These are phyloP conservation scores for Alternaria solani DNA, from an alignment of 2,329 filamentous ascomycete genomes.

Conservation along the genomic window DNA sequence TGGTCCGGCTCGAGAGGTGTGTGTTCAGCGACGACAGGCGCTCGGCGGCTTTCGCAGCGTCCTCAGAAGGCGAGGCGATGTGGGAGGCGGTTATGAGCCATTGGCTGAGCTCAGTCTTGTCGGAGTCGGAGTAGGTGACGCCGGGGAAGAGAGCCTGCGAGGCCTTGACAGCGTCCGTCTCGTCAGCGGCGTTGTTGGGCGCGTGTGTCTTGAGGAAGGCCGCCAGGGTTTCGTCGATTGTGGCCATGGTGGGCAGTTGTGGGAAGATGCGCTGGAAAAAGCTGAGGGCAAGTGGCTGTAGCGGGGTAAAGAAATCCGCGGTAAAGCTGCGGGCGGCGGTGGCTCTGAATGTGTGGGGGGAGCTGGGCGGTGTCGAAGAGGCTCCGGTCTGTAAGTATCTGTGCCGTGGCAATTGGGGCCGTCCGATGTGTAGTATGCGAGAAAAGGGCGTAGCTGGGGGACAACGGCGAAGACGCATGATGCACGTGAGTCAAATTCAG, in stretches of 20 bases:
- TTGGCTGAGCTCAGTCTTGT: constrained; percentile 87
- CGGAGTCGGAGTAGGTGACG: constrained; percentile 76
- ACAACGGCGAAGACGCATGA: constrained; percentile 32
- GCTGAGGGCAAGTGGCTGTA: constrained; percentile 36
- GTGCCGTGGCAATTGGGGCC: constrained; percentile 25
- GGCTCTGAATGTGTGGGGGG: constrained; percentile 18
- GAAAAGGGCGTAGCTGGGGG: constrained; percentile 29
- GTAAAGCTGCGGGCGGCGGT: constrained; percentile 25
- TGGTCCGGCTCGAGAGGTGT: constrained; percentile 87
- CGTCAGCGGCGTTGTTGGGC: constrained; percentile 48
- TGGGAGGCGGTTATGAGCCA: constrained; percentile 83
- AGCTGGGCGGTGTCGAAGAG: constrained; percentile 7
- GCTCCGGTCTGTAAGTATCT: constrained; percentile 15
- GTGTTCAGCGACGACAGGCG: constrained; percentile 83
- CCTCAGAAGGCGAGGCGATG: constrained; percentile 67
- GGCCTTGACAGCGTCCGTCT: constrained; percentile 53
- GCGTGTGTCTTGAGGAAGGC: constrained; percentile 49
- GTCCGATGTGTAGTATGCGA: constrained; percentile 36
- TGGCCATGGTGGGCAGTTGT: constrained; percentile 44
- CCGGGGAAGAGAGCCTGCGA: constrained; percentile 71
- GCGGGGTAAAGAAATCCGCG: constrained; percentile 45
- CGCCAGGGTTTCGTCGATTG: constrained; percentile 46
- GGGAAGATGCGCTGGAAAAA: constrained; percentile 39
- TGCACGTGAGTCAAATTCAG: constrained; percentile 45
- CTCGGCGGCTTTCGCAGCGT: constrained; percentile 64